Conservation (phyloP, 495 filamentous ascomycete genomes). For the Schizothecium vesticola region DNA sequence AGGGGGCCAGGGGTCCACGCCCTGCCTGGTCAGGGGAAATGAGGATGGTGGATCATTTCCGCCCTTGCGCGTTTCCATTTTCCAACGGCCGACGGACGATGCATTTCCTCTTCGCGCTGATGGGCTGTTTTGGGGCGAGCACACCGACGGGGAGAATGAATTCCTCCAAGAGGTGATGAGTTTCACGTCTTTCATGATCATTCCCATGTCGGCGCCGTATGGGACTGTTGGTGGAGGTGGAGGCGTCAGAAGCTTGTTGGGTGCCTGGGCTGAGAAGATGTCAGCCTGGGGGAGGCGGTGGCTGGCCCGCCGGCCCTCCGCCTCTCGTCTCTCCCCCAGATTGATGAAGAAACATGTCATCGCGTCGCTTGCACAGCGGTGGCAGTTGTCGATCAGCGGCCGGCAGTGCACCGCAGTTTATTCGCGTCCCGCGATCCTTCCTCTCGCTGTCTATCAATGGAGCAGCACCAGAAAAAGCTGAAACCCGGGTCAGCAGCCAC, state of each 20-base stretch:
- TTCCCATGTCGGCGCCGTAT: not conserved
- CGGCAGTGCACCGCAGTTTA: too few species aligned
- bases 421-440: not conserved
- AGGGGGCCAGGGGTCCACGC: not conserved
- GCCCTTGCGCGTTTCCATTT: not conserved
- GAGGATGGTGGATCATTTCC: not conserved
- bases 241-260: not conserved
- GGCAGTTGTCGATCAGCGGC: not conserved
- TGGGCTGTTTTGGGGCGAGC: not conserved
- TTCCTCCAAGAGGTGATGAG: not conserved
- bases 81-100: not conserved
- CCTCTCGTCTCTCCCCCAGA: not conserved
- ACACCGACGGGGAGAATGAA: not conserved
- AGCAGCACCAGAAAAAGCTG: not conserved
- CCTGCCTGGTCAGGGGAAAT: not conserved
- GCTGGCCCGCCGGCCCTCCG: too few species aligned
- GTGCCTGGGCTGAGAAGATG: not conserved
- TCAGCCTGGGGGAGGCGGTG: not conserved
- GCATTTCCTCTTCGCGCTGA: not conserved
- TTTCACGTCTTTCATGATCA: not conserved
- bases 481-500: not conserved
- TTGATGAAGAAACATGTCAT: not conserved
- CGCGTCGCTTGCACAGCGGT: not conserved
- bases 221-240: not conserved
- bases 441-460: not conserved